These are phyloP conservation scores for Kondoa malvinella DNA, from an alignment of 768 basidiomycete genomes.

Conservation along the genomic window DNA sequence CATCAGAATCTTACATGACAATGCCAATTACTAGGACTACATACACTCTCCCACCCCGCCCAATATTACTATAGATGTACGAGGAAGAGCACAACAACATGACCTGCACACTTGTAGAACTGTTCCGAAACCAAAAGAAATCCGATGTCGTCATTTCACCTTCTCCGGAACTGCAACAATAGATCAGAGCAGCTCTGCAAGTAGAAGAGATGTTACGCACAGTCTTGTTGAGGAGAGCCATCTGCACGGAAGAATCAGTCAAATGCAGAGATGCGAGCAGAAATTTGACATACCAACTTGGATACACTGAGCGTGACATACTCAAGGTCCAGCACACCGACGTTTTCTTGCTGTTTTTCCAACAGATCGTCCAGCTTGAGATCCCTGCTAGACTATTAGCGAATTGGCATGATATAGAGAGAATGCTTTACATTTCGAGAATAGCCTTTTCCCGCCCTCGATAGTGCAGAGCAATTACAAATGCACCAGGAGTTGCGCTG, in stretches of 20 bases:
- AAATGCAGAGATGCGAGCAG: not conserved
- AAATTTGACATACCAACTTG: constrained; percentile 42
- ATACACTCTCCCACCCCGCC: too few species aligned
- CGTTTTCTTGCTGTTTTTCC: constrained; percentile 91
- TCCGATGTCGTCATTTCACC: not conserved
- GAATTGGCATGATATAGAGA: not conserved
- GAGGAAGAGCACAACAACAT: not conserved
- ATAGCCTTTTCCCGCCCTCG: constrained; percentile 90
- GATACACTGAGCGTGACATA: constrained; percentile 95
- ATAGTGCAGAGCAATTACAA: constrained; percentile 95
- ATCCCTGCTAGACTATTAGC: constrained; percentile 4
- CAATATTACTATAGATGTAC: too few species aligned
- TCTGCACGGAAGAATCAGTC: constrained; percentile 16
- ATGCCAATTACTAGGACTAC: too few species aligned
- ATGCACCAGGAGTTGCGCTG: constrained; percentile 91
- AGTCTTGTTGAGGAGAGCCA: constrained; percentile 81
- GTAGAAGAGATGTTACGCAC: too few species aligned
- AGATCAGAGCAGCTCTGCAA: too few species aligned
- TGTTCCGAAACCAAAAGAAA: not conserved
- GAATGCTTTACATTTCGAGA: constrained; percentile 67
- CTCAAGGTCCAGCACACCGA: constrained; percentile 85
- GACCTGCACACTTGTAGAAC: not conserved
- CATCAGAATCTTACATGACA: too few species aligned
- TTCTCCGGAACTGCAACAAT: not conserved
- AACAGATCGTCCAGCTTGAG: constrained; percentile 38